Conservation (phyloP, 495 filamentous ascomycete species). For the Patellaria atrata region DNA sequence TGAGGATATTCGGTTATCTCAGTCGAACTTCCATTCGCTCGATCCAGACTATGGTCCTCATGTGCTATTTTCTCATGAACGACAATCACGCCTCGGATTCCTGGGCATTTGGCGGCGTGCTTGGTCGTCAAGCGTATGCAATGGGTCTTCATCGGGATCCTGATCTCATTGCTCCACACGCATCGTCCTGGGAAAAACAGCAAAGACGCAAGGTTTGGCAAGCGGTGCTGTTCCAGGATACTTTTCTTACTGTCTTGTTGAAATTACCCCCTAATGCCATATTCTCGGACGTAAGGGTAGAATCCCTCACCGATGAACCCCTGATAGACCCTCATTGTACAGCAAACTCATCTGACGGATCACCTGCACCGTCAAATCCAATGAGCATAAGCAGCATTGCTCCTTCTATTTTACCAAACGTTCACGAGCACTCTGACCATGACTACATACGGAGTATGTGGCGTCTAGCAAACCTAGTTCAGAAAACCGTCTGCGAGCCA, state of each 20-base stretch:
- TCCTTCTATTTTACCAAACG: constrained; percentile 14
- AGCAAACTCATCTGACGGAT: constrained; percentile 6
- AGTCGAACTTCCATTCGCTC: constrained; percentile 50
- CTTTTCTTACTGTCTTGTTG: constrained; percentile 60
- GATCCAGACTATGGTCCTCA: constrained; percentile 59
- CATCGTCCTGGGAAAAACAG: constrained; percentile 48
- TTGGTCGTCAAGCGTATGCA: constrained; percentile 57
- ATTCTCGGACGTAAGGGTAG: constrained; percentile 54
- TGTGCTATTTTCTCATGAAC: constrained; percentile 65
- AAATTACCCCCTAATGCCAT: constrained; percentile 56
- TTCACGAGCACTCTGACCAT: constrained; percentile 35
- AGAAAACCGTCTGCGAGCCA: constrained; percentile 51
- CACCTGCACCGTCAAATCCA: constrained; percentile 18
- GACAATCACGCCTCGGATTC: constrained; percentile 63
- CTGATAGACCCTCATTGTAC: constrained; percentile 28
- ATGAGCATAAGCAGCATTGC: constrained; percentile 30
- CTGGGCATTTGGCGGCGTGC: constrained; percentile 58
- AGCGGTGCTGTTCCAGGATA: constrained; percentile 59
- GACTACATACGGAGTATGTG: constrained; percentile 56
- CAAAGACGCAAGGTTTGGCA: constrained; percentile 61
- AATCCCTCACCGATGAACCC: constrained; percentile 41
- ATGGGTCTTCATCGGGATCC: constrained; percentile 64
- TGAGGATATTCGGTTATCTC: constrained; percentile 53
- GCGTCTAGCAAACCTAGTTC: constrained; percentile 56
- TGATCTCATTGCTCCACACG: constrained; percentile 47